A percentile compares a stretch with the other conserved stretches of the same genome.
phyloP scores from a whole-genome alignment of 345 rosid genomes.

The Eucalyptus paniculata region DNA sequence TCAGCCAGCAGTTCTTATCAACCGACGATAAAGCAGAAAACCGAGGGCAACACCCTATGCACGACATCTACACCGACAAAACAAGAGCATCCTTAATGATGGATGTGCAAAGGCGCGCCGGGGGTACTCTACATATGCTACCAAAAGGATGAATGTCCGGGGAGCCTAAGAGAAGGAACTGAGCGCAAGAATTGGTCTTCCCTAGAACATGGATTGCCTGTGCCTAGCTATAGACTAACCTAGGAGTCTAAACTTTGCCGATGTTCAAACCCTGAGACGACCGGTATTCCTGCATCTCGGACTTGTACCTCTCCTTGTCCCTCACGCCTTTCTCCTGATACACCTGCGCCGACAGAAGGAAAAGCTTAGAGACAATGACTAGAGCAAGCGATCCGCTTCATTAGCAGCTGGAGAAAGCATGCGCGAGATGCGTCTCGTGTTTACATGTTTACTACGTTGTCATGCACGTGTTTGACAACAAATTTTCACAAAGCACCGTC shows the following conservation, averaged over 20 bases:
- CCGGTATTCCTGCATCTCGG: constrained; percentile 52
- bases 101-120: background rate
- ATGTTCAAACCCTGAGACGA: constrained; percentile 14
- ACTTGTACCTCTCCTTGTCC: constrained; percentile 68
- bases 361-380: background rate
- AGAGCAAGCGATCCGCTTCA: background rate
- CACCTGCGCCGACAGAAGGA: constrained; percentile 13
- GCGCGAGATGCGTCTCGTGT: background rate
- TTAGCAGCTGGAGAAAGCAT: background rate
- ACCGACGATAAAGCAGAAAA: background rate
- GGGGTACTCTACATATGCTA: background rate
- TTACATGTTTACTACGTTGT: background rate
- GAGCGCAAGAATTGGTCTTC: background rate
- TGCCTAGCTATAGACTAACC: background rate
- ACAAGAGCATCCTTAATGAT: background rate
- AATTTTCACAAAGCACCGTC: background rate
- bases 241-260: background rate
- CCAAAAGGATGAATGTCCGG: background rate
- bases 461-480: background rate
- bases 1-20: background rate
- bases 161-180: background rate
- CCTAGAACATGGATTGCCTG: background rate
- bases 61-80: background rate
- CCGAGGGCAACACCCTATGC: background rate
- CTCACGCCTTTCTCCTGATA: constrained; percentile 61